Conservation (phyloP, 768 basidiomycete genomes). For the Termitomyces bulborhizus region DNA sequence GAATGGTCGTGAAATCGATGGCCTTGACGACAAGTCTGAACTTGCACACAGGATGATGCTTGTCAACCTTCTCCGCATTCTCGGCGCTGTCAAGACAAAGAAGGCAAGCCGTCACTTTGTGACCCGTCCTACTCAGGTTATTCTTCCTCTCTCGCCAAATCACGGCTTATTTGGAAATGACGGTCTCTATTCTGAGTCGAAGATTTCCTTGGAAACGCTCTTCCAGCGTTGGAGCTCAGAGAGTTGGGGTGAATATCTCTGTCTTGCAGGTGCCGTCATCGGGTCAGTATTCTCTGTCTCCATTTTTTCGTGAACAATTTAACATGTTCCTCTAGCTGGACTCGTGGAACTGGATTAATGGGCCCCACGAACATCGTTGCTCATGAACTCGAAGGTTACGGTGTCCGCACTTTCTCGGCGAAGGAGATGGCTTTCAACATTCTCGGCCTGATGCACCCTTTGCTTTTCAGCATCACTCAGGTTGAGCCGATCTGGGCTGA, state of each 20-base stretch:
- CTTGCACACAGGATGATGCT: slow-evolving; percentile 99
- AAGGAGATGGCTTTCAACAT: slow-evolving; percentile 99
- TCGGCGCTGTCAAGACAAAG: slow-evolving; percentile 97
- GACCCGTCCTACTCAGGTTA: slow-evolving; percentile 97
- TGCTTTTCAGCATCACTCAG: slow-evolving; percentile 98
- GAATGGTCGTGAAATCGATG: slow-evolving; percentile 97
- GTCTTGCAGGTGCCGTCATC: slow-evolving; percentile 96
- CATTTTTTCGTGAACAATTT: background rate
- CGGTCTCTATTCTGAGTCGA: slow-evolving; percentile 96
- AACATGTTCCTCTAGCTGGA: slow-evolving; percentile 59
- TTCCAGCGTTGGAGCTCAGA: slow-evolving; percentile 99
- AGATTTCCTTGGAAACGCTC: slow-evolving; percentile 95
- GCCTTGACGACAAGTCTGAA: slow-evolving; percentile 95
- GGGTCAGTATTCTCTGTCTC: slow-evolving; percentile 49
- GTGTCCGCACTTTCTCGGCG: slow-evolving; percentile 96
- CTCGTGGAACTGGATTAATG: slow-evolving; percentile 97
- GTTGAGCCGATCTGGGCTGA: slow-evolving; percentile 99
- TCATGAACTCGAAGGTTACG: slow-evolving; percentile 86
- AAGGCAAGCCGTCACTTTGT: slow-evolving; percentile 96
- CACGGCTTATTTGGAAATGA: slow-evolving; percentile 98
- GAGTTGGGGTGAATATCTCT: slow-evolving; percentile 98
- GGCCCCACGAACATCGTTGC: slow-evolving; percentile 91
- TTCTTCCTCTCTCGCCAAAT: slow-evolving; percentile 95
- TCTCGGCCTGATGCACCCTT: slow-evolving; percentile 97
- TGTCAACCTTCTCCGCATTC: slow-evolving; percentile 90